phyloP scores from a whole-genome alignment of 352 stramenopile genomes.

The Phytophthora pisi region DNA sequence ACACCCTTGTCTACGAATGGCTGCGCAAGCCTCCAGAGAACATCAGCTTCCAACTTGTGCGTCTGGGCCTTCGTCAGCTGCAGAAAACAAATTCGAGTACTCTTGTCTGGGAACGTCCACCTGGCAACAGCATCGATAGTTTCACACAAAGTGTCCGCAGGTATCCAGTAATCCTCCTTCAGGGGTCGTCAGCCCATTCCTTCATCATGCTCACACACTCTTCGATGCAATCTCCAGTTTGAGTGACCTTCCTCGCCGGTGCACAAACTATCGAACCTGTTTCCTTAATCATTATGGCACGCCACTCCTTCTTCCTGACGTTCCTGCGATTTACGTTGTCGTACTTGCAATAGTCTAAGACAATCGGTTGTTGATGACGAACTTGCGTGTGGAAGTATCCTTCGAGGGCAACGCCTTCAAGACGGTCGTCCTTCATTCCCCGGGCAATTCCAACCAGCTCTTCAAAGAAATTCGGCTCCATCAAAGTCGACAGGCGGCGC shows the following conservation, averaged over 20 bases:
- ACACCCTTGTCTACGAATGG: too few species aligned
- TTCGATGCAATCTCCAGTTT: too few species aligned
- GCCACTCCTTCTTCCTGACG: too few species aligned
- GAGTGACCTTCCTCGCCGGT: too few species aligned
- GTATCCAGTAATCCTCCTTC: conserved; percentile 30
- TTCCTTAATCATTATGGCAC: too few species aligned
- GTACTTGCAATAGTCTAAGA: conserved; percentile 5
- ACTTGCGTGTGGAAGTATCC: conserved; percentile 20
- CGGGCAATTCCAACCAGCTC: background rate
- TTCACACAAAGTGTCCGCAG: conserved; percentile 17
- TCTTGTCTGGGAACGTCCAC: conserved; percentile 9
- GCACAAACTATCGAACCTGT: background rate
- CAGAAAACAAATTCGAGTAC: conserved; percentile 27
- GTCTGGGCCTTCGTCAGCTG: background rate
- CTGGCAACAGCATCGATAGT: conserved; percentile 28
- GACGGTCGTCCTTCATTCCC: conserved; percentile 19
- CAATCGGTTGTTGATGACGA: conserved; percentile 3
- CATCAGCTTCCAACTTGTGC: conserved; percentile 5
- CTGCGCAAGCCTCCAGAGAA: conserved; percentile 13
- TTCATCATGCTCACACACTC: conserved; percentile 13
- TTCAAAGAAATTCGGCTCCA: conserved; percentile 4
- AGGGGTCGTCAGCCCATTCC: conserved; percentile 11
- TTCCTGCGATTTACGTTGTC: background rate
- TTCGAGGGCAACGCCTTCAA: conserved; percentile 23
- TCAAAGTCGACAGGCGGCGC: background rate